These are phyloP conservation scores for Olyra latifolia DNA, from an alignment of 176 grass and related monocot species.

Conservation along the genomic window DNA sequence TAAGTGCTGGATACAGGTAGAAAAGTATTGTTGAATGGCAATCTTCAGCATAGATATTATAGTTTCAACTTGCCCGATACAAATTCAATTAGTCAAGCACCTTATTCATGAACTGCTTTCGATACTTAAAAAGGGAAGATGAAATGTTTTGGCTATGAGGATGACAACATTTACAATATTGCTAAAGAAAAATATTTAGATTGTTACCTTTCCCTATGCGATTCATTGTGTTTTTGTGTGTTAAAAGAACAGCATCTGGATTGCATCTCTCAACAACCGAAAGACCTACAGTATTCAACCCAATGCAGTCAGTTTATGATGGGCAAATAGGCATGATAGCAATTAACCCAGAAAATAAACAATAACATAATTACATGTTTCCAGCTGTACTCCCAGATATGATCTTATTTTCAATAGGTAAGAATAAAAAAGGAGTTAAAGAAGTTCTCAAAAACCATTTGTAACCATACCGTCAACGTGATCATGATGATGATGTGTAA, in stretches of 20 bases:
- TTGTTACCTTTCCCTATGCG: constrained; percentile 64
- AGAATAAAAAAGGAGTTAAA: constrained; percentile 12
- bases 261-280: constrained; percentile 82
- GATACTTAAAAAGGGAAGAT: not conserved
- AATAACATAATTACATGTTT: not conserved
- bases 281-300: constrained; percentile 56
- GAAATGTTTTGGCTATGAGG: constrained; percentile 2
- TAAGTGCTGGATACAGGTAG: not conserved
- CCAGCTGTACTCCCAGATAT: not conserved
- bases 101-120: constrained; percentile 13
- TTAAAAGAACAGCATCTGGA: constrained; percentile 72
- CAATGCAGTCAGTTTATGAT: constrained; percentile 6
- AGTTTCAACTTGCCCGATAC: not conserved
- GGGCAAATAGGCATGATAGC: not conserved
- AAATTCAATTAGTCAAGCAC: constrained; percentile 1
- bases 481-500: constrained; percentile 96
- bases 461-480: constrained; percentile 74
- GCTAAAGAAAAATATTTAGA: not conserved
- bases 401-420: constrained; percentile 1
- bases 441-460: not conserved
- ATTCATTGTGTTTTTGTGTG: constrained; percentile 75
- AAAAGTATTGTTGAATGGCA: not conserved
- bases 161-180: not conserved
- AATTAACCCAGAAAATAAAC: constrained; percentile 9
- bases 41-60: not conserved